A percentile compares a stretch with the other conserved stretches of the same genome.
phyloP scores from a whole-genome alignment of 2,329 filamentous ascomycete species.

The Ophiostoma ulmi region DNA sequence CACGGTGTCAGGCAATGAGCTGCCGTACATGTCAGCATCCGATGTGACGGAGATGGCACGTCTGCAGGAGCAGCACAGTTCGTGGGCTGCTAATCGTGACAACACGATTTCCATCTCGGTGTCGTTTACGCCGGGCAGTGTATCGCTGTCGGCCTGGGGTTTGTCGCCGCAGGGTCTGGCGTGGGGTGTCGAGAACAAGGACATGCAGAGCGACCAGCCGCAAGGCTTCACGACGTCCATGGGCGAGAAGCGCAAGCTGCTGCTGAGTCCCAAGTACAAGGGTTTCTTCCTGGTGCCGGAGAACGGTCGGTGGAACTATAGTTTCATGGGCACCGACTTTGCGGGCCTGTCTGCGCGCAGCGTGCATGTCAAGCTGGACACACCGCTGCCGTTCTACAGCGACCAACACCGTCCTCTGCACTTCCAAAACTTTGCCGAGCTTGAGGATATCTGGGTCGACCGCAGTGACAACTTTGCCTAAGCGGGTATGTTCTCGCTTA shows the following conservation, averaged over 20 bases:
- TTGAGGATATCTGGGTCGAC: conserved; percentile 96
- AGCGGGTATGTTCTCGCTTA: no score
- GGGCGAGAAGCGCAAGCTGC: conserved; percentile 90
- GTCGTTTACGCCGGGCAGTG: conserved; percentile 92
- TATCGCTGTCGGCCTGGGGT: conserved; percentile 89
- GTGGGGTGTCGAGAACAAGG: conserved; percentile 95
- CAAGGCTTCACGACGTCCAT: conserved; percentile 87
- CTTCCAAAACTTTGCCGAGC: conserved; percentile 94
- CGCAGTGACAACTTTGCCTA: conserved; percentile 86
- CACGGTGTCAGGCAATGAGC: conserved; percentile 89
- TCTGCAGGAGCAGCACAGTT: conserved; percentile 73
- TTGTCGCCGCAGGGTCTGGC: conserved; percentile 89
- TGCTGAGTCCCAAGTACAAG: conserved; percentile 87
- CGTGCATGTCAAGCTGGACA: conserved; percentile 89
- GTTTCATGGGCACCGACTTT: conserved; percentile 91
- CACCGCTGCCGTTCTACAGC: conserved; percentile 83
- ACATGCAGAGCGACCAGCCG: conserved; percentile 85
- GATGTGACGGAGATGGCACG: conserved; percentile 93
- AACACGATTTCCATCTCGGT: conserved; percentile 94
- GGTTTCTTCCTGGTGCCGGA: conserved; percentile 97
- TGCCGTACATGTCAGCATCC: conserved; percentile 90
- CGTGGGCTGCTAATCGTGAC: conserved; percentile 65
- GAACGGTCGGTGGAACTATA: conserved; percentile 90
- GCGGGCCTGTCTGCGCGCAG: conserved; percentile 83
- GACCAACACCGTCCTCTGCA: conserved; percentile 88